Base-by-base conservation (phyloP, 371 early-diverging fungal genomes). In the Mortierella sp. region DNA sequence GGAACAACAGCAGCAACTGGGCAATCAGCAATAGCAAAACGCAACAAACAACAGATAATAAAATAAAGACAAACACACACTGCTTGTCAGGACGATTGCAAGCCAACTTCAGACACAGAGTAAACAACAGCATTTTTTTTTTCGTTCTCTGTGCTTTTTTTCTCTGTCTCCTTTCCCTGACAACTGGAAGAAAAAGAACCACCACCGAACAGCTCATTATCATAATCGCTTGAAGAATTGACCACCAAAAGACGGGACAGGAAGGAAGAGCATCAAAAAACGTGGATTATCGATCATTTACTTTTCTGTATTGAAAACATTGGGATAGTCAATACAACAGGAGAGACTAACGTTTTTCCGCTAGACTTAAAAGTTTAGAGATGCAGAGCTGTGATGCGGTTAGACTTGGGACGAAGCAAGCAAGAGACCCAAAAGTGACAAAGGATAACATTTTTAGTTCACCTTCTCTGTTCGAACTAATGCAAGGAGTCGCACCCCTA, bases 401-500 rank as follows among this genome's bases (percentile, higher is more conserved):
- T 50, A 50, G 50, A 50, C 50, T 3, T 28, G 60, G 28, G 60
- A 60, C 14, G 50, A 14, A 50, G 50, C 16, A 14, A 31, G 28
- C 16, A 28, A 60, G 14, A 16, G 50, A 14, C 31, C 34, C 34
- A 63, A 31, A 57, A 34, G 63, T 2, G 34, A 63, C 38, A 63
- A 63, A 63, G 19, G 34, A 6, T 19, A 26, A 9, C 50, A 1
- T 63, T 63, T 63, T 63, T 63, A 63, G 63, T 16, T 19, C 34
- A 57, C 26, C 26, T 57, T 28, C 11, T 38, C 5, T 38, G 5
- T 38, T 19, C 28, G 28, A 34, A 1, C 63, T 63, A 63, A 31
- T 34, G 34, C 63, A 63, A 63, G 63, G 63, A 63, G 60, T 28
- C 16, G 63, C 63, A 34, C 31, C 34, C 63, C 63, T 63, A 63